phyloP scores from a whole-genome alignment of 2,329 filamentous ascomycete genomes.

The Cercospora canescens region DNA sequence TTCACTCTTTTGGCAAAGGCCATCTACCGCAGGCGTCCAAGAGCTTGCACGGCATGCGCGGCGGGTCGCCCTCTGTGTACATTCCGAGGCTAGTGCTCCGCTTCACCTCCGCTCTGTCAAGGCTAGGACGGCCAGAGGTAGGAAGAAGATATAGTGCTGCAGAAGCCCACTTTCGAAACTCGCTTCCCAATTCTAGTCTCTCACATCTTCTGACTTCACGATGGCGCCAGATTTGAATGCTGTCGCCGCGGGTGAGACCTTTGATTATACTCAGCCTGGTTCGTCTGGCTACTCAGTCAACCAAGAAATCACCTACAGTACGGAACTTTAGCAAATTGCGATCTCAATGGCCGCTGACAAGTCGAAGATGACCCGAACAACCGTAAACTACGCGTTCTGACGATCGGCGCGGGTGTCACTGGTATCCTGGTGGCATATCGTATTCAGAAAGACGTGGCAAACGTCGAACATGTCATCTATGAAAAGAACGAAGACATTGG shows the following conservation, averaged over 20 bases:
- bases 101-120: not conserved
- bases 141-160: not conserved
- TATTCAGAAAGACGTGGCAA: conserved; percentile 47
- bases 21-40: not conserved
- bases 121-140: not conserved
- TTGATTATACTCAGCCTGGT: conserved; percentile 47
- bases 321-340: not conserved
- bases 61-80: not conserved
- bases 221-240: conserved; percentile 49
- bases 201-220: not conserved
- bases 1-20: not conserved
- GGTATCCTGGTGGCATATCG: conserved; percentile 51
- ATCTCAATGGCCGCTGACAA: not conserved
- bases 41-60: not conserved
- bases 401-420: conserved; percentile 50
- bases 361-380: conserved; percentile 39
- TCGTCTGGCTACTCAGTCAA: conserved; percentile 44
- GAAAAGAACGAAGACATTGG: conserved; percentile 50
- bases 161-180: not conserved
- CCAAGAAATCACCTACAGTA: conserved; percentile 34
- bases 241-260: conserved; percentile 36
- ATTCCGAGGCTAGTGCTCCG: conserved; percentile 11
- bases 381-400: conserved; percentile 49
- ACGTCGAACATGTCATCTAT: conserved; percentile 51
- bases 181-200: not conserved